A percentile compares a stretch with the other conserved stretches of the same genome.
Evolutionary conservation across 306 rosid genomes (phyloP).

Genomic region (Amphicarpaea edgeworthii): DNA sequence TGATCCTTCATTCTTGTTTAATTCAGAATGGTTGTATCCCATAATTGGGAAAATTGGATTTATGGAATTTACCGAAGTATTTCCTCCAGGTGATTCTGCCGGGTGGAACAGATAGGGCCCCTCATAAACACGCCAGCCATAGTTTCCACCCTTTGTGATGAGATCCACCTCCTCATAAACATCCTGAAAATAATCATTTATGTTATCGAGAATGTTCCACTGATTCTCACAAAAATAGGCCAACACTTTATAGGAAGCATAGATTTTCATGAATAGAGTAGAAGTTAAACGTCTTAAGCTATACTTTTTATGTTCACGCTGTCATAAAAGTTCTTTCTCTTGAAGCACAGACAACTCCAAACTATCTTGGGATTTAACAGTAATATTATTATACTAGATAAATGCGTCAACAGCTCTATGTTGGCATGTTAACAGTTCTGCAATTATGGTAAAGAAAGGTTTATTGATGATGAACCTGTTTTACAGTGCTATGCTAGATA

Average conservation of each 20-base stretch:
- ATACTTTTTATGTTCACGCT: neutral
- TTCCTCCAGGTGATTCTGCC: slow-evolving; percentile 62
- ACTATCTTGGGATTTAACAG: slow-evolving; percentile 4
- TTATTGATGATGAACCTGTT: slow-evolving; percentile 3
- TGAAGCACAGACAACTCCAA: slow-evolving; percentile 22
- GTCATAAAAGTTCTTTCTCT: neutral
- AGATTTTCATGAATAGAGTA: neutral
- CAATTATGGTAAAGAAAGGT: slow-evolving; percentile 6
- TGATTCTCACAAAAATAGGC: slow-evolving; percentile 1
- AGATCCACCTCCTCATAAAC: slow-evolving; percentile 90
- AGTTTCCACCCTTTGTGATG: slow-evolving; percentile 93
- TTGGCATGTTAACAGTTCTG: neutral
- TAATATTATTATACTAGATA: neutral
- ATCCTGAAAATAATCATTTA: slow-evolving; percentile 65
- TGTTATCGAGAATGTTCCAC: slow-evolving; percentile 19
- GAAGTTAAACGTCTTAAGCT: neutral
- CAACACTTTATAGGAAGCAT: neutral
- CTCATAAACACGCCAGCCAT: slow-evolving; percentile 91
- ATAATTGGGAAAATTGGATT: slow-evolving; percentile 70
- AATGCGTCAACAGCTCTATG: neutral
- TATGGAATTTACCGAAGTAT: slow-evolving; percentile 62
- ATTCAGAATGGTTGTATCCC: slow-evolving; percentile 82
- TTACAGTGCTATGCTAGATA: neutral
- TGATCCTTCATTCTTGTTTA: slow-evolving; percentile 80
- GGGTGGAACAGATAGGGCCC: slow-evolving; percentile 65